Conservation (phyloP, 768 basidiomycete species). For the Amanita brunnescens region DNA sequence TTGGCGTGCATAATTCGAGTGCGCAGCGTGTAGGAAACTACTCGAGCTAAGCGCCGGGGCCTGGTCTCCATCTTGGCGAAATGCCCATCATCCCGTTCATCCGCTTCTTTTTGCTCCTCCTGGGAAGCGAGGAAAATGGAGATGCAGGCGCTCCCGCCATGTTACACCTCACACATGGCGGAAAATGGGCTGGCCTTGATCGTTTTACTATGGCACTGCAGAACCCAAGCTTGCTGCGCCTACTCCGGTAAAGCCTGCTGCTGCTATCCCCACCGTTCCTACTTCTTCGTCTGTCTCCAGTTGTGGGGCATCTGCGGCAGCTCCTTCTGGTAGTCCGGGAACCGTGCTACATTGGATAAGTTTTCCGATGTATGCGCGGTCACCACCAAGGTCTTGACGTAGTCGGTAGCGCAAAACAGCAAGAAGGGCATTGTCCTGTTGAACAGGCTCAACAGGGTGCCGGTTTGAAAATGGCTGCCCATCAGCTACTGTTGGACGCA, state of each 20-base stretch:
- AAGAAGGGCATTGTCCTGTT: slow-evolving; percentile 36
- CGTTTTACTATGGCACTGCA: slow-evolving; percentile 38
- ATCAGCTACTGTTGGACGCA: slow-evolving; percentile 73
- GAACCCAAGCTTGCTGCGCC: slow-evolving; percentile 19
- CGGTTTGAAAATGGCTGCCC: slow-evolving; percentile 85
- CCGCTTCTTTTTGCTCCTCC: slow-evolving; percentile 12
- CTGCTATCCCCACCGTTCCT: slow-evolving; percentile 17
- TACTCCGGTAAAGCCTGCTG: slow-evolving; percentile 17
- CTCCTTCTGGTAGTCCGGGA: slow-evolving; percentile 19
- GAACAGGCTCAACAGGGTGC: slow-evolving; percentile 72
- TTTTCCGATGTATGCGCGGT: not conserved
- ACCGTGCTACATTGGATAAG: slow-evolving; percentile 42
- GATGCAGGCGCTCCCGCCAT: slow-evolving; percentile 20
- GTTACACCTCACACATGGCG: slow-evolving; percentile 47
- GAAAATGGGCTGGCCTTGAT: slow-evolving; percentile 50
- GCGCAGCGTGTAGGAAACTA: slow-evolving; percentile 20
- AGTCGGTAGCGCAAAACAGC: slow-evolving; percentile 51
- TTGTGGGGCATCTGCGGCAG: slow-evolving; percentile 32
- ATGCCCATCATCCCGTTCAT: slow-evolving; percentile 27
- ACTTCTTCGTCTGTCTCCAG: slow-evolving; percentile 27
- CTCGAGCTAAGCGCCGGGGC: slow-evolving; percentile 45
- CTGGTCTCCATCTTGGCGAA: slow-evolving; percentile 51
- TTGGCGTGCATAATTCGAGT: slow-evolving; percentile 18
- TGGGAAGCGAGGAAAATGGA: not conserved
- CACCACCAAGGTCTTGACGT: not conserved